Conservation (phyloP, 2,329 filamentous ascomycete species). For the Aureobasidium sp. region DNA sequence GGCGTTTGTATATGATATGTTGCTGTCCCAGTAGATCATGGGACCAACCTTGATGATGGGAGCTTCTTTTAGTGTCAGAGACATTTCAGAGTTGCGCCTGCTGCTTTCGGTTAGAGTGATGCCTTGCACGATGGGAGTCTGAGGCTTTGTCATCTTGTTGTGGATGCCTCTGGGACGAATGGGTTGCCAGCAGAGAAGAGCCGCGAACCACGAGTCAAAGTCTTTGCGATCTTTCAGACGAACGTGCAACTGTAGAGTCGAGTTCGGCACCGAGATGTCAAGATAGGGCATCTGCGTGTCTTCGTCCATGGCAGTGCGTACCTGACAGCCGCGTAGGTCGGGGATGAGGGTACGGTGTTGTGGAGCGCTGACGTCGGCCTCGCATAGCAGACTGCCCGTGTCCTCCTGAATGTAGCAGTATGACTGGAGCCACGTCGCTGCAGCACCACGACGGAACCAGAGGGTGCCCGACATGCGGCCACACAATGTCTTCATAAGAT, state of each 20-base stretch:
- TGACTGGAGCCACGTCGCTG: conserved; percentile 58
- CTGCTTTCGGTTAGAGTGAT: conserved; percentile 19
- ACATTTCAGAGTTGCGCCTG: conserved; percentile 41
- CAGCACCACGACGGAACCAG: conserved; percentile 57
- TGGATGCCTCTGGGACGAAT: conserved; percentile 51
- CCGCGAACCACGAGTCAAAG: conserved; percentile 71
- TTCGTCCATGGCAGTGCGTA: conserved; percentile 44
- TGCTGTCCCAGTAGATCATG: conserved; percentile 70
- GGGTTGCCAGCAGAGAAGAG: conserved; percentile 73
- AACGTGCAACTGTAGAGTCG: conserved; percentile 53
- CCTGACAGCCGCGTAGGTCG: conserved; percentile 65
- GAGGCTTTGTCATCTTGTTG: conserved; percentile 44
- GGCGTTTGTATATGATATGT: conserved; percentile 41
- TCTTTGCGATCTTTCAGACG: conserved; percentile 57
- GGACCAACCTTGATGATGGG: conserved; percentile 81
- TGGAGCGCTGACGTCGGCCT: conserved; percentile 56
- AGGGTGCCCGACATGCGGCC: conserved; percentile 73
- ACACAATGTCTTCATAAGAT: conserved; percentile 67
- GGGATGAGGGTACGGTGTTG: conserved; percentile 60
- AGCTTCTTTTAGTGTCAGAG: conserved; percentile 53
- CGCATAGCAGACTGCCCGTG: conserved; percentile 64
- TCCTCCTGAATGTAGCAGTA: conserved; percentile 72
- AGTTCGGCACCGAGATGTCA: conserved; percentile 44
- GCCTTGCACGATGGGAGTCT: conserved; percentile 23
- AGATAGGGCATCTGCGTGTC: conserved; percentile 42